Base-by-base conservation (phyloP, 306 rosid species). In the Abrus precatorius region DNA sequence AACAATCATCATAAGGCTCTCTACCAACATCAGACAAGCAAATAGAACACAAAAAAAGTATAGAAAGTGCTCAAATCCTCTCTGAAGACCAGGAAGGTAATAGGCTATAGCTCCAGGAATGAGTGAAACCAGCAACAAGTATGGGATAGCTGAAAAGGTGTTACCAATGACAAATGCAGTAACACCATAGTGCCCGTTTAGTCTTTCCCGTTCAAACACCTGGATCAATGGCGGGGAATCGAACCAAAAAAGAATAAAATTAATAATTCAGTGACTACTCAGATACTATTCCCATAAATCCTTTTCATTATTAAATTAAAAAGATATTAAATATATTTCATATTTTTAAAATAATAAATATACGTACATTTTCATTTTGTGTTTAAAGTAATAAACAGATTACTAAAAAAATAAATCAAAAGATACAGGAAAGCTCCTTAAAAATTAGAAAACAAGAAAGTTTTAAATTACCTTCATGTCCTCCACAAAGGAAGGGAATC, bases 401-500 rank as follows among this genome's bases (percentile, higher is more conserved):
- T 20, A 20, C 20, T 20, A 20, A 20, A 20, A 20, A 20, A 20
- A 20, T 20, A 20, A 20, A 20, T 20, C 20, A 20, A 20, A 20
- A 20, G 20, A 20, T 20, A 20, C 20, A 20, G 20, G 20, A 20
- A 20, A 20, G 20, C 20, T 20, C 20, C 20, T 20, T 20, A 20
- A 20, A 20, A 20, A 20, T 20, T 20, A 20, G 20, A 20, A 4
- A 64, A 55, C 34, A 54, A 32, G 38, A 6, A 12, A 43, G 5
- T 3, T 4, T 67, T 32, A n/a, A 69, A 56, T 48, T 12, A 91
- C 94, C 94, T 93, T 89, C 97, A 91, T 88, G 69, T 91, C 98
- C 54, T 93, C 97, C 11, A 93, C 97, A 84, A 88, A 93, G 43
- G 98, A 93, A 72, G 94, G 94, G 78, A 93, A 93, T 62, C 97